These are phyloP conservation scores for Berberis vulgaris DNA, from an alignment of 164 flowering plant species.

Conservation along the genomic window DNA sequence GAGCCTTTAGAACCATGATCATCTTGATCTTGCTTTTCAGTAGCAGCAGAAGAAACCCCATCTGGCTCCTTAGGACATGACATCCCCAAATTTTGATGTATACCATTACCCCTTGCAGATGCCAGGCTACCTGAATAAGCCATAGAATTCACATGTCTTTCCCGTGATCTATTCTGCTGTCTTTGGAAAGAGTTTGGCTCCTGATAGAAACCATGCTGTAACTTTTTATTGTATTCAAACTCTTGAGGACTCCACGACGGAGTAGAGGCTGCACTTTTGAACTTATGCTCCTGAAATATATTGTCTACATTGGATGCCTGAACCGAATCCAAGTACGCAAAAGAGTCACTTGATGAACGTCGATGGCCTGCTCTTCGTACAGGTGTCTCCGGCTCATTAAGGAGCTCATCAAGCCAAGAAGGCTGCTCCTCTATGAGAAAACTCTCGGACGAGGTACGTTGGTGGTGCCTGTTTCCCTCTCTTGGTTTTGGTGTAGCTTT, in stretches of 20 bases:
- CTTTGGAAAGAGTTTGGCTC: slow-evolving; percentile 32
- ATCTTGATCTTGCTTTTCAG: slow-evolving; percentile 33
- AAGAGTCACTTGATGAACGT: slow-evolving; percentile 88
- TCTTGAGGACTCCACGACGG: slow-evolving; percentile 57
- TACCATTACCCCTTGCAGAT: slow-evolving; percentile 27
- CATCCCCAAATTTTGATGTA: slow-evolving; percentile 29
- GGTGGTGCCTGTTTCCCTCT: slow-evolving; percentile 54
- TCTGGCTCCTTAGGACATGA: slow-evolving; percentile 29
- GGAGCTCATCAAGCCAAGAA: slow-evolving; percentile 92
- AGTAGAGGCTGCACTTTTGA: slow-evolving; percentile 24
- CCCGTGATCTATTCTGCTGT: slow-evolving; percentile 41
- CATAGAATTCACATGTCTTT: slow-evolving; percentile 23
- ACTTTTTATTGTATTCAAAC: slow-evolving; percentile 38
- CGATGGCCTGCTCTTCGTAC: slow-evolving; percentile 60
- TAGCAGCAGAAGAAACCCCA: slow-evolving; percentile 20
- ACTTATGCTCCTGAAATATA: slow-evolving; percentile 35
- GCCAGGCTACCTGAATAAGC: slow-evolving; percentile 24
- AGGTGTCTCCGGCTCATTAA: slow-evolving; percentile 82
- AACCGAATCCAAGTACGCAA: slow-evolving; percentile 61
- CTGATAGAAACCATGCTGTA: slow-evolving; percentile 28
- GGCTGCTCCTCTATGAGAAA: slow-evolving; percentile 76
- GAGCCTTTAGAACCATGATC: slow-evolving; percentile 36
- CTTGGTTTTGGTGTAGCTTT: slow-evolving; percentile 48
- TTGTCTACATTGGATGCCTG: slow-evolving; percentile 34
- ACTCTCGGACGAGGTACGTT: slow-evolving; percentile 80